Percentiles rank a stretch among this genome's conserved stretches.
These are phyloP conservation scores for Santalum album DNA, from an alignment of 164 flowering plant species.

Conservation along the genomic window DNA sequence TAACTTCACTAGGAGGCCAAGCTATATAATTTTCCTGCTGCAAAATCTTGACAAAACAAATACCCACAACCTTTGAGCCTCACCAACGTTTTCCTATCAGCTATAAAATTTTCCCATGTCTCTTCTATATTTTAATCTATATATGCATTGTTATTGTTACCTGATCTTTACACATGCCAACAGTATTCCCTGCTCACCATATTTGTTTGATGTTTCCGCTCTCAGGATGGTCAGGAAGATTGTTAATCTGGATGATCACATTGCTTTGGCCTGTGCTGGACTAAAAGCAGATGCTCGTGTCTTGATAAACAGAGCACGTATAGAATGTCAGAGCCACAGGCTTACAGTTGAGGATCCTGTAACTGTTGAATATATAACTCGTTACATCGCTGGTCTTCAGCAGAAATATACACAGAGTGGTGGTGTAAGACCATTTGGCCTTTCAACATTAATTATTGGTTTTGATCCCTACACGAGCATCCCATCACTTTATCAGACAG, in stretches of 20 bases:
- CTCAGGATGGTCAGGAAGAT: slow-evolving; percentile 75
- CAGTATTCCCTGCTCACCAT: neutral
- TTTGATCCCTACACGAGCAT: slow-evolving; percentile 84
- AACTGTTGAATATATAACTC: slow-evolving; percentile 93
- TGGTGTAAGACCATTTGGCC: slow-evolving; percentile 97
- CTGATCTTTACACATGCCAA: no score
- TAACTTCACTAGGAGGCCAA: no score
- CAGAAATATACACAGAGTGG: slow-evolving; percentile 99
- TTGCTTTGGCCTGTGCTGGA: slow-evolving; percentile 97
- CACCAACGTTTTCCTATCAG: no score
- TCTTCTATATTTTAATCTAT: no score
- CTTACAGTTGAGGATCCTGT: slow-evolving; percentile 97
- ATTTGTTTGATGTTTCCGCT: neutral
- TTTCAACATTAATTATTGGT: slow-evolving; percentile 89
- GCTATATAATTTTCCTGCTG: no score
- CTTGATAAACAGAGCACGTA: slow-evolving; percentile 77
- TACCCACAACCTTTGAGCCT: no score
- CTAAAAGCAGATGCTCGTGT: slow-evolving; percentile 98
- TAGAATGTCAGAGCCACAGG: slow-evolving; percentile 94
- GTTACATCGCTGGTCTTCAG: slow-evolving; percentile 95
- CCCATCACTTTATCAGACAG: slow-evolving; percentile 93
- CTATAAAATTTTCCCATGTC: no score
- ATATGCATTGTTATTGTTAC: no score
- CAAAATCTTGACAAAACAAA: no score
- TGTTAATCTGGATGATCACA: slow-evolving; percentile 82